Conservation (phyloP, 441 rosid genomes). For the Pelargonium exstipulatum region DNA sequence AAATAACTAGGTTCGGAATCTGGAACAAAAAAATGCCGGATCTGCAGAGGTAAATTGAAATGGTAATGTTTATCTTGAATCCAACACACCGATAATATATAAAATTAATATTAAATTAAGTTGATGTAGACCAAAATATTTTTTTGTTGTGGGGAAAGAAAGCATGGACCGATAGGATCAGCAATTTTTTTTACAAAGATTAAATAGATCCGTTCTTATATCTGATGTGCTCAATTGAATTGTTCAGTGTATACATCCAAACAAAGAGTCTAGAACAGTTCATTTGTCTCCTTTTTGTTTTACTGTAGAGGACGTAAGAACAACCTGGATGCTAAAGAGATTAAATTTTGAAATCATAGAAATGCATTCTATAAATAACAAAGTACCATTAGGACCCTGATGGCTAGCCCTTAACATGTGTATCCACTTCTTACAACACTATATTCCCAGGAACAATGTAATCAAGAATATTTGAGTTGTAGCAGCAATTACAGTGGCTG, state of each 20-base stretch:
- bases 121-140: background rate
- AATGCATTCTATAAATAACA: background rate
- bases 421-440: background rate
- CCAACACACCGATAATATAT: background rate
- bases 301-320: background rate
- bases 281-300: background rate
- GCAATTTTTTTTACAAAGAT: background rate
- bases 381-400: background rate
- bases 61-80: background rate
- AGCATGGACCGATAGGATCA: no score
- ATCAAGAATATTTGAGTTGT: background rate
- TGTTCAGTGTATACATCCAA: background rate
- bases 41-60: conserved; percentile 6
- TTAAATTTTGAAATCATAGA: background rate
- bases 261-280: background rate
- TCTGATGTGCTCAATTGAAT: background rate
- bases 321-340: background rate
- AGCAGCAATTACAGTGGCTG: background rate
- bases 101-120: background rate
- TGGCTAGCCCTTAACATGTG: background rate
- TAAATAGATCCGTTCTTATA: background rate
- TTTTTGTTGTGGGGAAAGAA: no score
- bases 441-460: background rate
- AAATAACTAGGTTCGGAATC: conserved; percentile 71
- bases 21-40: conserved; percentile 44